A percentile compares a stretch with the other conserved stretches of the same genome.
phyloP scores from a whole-genome alignment of 2,329 filamentous ascomycete genomes.

The Fusarium drepaniforme region DNA sequence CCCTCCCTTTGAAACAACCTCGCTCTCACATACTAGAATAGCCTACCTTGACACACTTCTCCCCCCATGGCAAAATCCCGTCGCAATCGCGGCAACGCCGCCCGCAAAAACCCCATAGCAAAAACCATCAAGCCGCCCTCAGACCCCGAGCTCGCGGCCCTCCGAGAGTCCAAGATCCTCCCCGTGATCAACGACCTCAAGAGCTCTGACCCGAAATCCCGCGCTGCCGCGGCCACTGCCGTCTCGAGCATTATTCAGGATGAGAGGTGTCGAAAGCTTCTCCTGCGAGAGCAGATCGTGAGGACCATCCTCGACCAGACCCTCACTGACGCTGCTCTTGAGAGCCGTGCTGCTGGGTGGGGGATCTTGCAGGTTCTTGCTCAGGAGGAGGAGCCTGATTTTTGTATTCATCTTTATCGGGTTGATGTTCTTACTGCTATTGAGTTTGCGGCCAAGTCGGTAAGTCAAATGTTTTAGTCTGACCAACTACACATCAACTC shows the following conservation, averaged over 20 bases:
- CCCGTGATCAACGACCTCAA: slow-evolving; percentile 72
- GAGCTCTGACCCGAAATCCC: slow-evolving; percentile 69
- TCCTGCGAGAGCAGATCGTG: slow-evolving; percentile 75
- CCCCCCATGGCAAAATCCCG: slow-evolving; percentile 70
- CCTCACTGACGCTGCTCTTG: slow-evolving; percentile 71
- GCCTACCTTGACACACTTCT: too few relatives aligned
- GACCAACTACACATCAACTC: slow-evolving; percentile 5
- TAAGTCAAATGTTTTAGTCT: slow-evolving; percentile 48
- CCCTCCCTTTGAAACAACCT: slow-evolving; percentile 2
- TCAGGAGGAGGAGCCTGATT: slow-evolving; percentile 74
- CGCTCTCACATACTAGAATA: too few relatives aligned
- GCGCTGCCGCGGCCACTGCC: slow-evolving; percentile 69
- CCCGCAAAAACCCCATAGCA: slow-evolving; percentile 66
- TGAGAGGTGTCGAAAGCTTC: slow-evolving; percentile 70
- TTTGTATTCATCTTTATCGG: slow-evolving; percentile 74
- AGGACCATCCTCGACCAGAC: slow-evolving; percentile 73
- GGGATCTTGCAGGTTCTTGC: slow-evolving; percentile 72
- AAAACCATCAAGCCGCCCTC: slow-evolving; percentile 71
- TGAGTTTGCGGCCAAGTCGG: slow-evolving; percentile 65
- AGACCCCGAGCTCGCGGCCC: slow-evolving; percentile 72
- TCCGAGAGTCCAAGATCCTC: slow-evolving; percentile 73
- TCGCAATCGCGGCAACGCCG: slow-evolving; percentile 62
- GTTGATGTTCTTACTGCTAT: slow-evolving; percentile 72
- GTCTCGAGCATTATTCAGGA: slow-evolving; percentile 74
- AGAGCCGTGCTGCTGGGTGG: slow-evolving; percentile 76